phyloP scores from a whole-genome alignment of 2,329 filamentous ascomycete genomes.

The Neofusicoccum laricinum region DNA sequence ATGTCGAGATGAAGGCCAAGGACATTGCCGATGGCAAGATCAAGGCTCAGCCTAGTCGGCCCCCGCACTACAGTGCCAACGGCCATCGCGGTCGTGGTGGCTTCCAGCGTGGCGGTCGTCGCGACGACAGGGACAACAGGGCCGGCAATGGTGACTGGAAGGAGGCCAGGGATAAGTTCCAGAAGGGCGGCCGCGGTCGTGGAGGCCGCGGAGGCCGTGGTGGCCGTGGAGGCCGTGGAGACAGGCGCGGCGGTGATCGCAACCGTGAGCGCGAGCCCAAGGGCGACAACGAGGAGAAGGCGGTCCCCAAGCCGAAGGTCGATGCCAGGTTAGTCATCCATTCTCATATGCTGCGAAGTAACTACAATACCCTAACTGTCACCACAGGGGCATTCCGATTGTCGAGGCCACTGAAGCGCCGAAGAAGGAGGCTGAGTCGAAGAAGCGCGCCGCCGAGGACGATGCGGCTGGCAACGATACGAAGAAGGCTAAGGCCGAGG shows the following conservation, averaged over 20 bases:
- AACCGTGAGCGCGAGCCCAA: slow-evolving; percentile 16
- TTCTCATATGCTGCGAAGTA: slow-evolving; percentile 28
- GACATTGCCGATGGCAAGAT: slow-evolving; percentile 44
- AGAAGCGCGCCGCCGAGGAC: slow-evolving; percentile 49
- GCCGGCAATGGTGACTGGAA: slow-evolving; percentile 22
- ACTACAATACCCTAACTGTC: background rate
- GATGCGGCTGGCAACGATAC: slow-evolving; percentile 33
- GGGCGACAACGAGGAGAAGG: slow-evolving; percentile 12
- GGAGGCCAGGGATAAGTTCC: slow-evolving; percentile 28
- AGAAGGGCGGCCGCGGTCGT: slow-evolving; percentile 24
- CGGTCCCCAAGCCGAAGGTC: slow-evolving; percentile 9
- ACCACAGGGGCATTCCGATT: slow-evolving; percentile 33
- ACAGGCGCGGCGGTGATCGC: slow-evolving; percentile 22
- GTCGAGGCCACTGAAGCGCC: slow-evolving; percentile 14
- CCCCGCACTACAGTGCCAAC: slow-evolving; percentile 24
- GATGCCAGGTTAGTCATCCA: slow-evolving; percentile 4
- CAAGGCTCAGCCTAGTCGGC: slow-evolving; percentile 23
- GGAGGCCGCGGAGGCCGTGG: slow-evolving; percentile 18
- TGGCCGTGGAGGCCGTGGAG: slow-evolving; percentile 17
- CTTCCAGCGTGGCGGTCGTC: slow-evolving; percentile 16
- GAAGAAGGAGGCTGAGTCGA: slow-evolving; percentile 23
- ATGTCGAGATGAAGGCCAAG: slow-evolving; percentile 57
- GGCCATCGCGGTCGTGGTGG: slow-evolving; percentile 28
- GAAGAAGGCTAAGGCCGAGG: slow-evolving; percentile 46
- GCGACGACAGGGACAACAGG: slow-evolving; percentile 27